Base-by-base conservation (phyloP, 2,329 filamentous ascomycete genomes). In the Mycosphaerella sp. region DNA sequence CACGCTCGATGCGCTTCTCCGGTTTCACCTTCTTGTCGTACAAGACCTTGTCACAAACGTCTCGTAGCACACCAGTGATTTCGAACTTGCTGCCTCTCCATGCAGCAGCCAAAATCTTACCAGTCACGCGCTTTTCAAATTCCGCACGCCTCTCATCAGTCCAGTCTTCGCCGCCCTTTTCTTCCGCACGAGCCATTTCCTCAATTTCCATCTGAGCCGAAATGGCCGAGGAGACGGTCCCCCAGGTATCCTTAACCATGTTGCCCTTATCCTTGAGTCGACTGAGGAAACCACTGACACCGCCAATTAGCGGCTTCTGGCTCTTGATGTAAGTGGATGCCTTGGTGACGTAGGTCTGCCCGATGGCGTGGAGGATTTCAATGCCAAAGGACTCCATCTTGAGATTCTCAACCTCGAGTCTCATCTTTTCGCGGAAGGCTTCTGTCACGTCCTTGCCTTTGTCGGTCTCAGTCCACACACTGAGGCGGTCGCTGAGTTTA, bases 301-400 rank as follows among this genome's bases (percentile, higher is more conserved):
- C 93, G 53, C 67, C 67, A 32, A 70, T 69, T 40, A 98, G 83
- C 74, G 95, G 94, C 71, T 97, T 97, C 68, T 98, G 93, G 44
- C 86, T 91, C 69, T 95, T 95, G 59, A 98, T 78, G 66, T 96
- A 85, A 1, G 84, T 85, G 1, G 86, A 87, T 3, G 86, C 88
- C 72, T 97, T 97, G 68, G 84, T 82, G 25, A 93, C 73, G 70
- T 98, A 98, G 3, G 89, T 95, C 61, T 86, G 79, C 13, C 93
- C 93, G 63, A 98, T 94, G 41, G 93, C 90, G 70, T 97, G 91
- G 43, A 96, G 77, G 61, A 97, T 97, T 62, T 98, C 93, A 37
- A 98, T 78, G 45, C 93, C 93, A 63, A 98, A 98, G 0, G 87
- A 94, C 73, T 98, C 93, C 89, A 98, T 98, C 78, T 97, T 98